Evolutionary conservation across 2,329 filamentous ascomycete genomes (phyloP).

Genomic region (Fusarium sp.): DNA sequence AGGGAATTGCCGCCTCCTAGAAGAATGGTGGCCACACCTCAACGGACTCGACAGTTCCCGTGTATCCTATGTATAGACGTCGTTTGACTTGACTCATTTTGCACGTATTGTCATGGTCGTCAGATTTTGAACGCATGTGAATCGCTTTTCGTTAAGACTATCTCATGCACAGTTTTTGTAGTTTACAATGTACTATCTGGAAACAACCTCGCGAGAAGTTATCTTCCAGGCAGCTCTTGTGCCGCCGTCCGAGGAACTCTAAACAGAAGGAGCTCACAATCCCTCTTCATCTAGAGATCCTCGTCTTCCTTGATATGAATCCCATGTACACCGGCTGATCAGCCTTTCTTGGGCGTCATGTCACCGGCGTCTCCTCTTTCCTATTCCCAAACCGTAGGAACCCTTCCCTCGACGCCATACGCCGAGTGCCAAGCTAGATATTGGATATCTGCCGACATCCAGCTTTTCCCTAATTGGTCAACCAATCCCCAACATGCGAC

Average conservation of each 20-base stretch:
- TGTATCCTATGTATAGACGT: constrained; percentile 56
- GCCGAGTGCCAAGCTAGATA: constrained; percentile 46
- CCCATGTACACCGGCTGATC: constrained; percentile 29
- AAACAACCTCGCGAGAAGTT: constrained; percentile 23
- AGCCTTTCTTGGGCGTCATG: constrained; percentile 35
- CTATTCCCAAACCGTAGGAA: constrained; percentile 32
- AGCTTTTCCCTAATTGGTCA: constrained; percentile 39
- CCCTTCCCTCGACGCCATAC: constrained; percentile 49
- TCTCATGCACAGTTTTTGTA: constrained; percentile 46
- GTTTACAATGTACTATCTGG: constrained; percentile 44
- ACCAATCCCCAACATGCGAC: constrained; percentile 42
- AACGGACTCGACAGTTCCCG: constrained; percentile 51
- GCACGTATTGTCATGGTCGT: constrained; percentile 26
- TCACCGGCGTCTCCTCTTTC: constrained; percentile 27
- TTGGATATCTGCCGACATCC: constrained; percentile 41
- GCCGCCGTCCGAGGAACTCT: constrained; percentile 24
- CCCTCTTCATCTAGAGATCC: constrained; percentile 22
- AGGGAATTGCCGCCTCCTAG: constrained; percentile 43
- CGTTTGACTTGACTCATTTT: constrained; percentile 50
- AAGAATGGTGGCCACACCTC: constrained; percentile 40
- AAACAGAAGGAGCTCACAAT: constrained; percentile 15
- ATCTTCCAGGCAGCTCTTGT: constrained; percentile 30
- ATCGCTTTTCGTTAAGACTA: constrained; percentile 30
- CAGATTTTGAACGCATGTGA: constrained; percentile 33
- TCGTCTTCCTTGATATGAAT: constrained; percentile 35